Percentiles rank a stretch among this genome's conserved stretches.
Evolutionary conservation across 2,329 filamentous ascomycete genomes (phyloP).

Genomic region (Fusarium brachygibbosum): DNA sequence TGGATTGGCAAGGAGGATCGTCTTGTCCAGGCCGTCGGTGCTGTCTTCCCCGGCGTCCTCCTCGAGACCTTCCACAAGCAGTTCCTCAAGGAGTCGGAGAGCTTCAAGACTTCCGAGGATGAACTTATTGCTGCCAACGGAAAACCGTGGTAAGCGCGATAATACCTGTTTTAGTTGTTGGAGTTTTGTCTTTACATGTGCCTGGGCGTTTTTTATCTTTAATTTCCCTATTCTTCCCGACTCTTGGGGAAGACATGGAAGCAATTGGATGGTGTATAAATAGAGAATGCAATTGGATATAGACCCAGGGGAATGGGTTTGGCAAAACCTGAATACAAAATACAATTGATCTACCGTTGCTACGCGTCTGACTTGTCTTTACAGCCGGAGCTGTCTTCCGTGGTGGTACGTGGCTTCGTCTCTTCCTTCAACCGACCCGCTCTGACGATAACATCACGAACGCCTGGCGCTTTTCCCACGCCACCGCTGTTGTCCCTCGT

Average conservation of each 20-base stretch:
- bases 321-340: slow-evolving; percentile 3
- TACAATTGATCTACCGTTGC: neutral
- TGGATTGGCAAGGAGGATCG: slow-evolving; percentile 59
- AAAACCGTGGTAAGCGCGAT: slow-evolving; percentile 12
- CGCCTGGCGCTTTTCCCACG: too few relatives aligned
- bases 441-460: too few relatives aligned
- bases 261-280: slow-evolving; percentile 15
- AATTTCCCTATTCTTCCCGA: neutral
- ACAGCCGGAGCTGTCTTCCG: neutral
- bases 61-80: slow-evolving; percentile 56
- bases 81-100: slow-evolving; percentile 49
- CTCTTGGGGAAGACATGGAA: neutral
- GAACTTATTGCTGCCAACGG: slow-evolving; percentile 26
- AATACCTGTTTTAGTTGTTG: neutral
- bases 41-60: slow-evolving; percentile 55
- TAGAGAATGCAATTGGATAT: slow-evolving; percentile 25
- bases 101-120: slow-evolving; percentile 30
- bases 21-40: slow-evolving; percentile 57
- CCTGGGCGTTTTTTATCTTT: slow-evolving; percentile 11
- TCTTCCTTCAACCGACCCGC: neutral
- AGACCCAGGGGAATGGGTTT: neutral
- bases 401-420: neutral
- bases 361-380: neutral
- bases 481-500: too few relatives aligned
- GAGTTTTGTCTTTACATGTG: slow-evolving; percentile 18